phyloP scores from a whole-genome alignment of 139 green algal genomes.

The Eudorina sp. region DNA sequence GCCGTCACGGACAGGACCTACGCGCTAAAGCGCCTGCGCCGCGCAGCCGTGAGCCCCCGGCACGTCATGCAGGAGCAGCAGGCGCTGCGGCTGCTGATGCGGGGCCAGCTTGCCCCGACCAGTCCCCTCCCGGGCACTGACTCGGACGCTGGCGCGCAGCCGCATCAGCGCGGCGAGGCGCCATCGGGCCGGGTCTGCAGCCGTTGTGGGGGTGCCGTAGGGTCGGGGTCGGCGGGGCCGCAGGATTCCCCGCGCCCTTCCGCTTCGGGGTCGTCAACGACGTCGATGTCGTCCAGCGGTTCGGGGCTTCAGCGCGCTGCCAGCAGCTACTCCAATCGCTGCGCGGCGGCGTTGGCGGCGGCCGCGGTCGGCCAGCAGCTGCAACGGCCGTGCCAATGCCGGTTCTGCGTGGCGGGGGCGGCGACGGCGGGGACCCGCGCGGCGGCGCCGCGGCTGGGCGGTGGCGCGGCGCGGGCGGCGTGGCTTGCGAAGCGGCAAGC shows the following conservation, averaged over 20 bases:
- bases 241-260: not conserved
- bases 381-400: conserved; percentile 5
- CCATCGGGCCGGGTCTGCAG: not conserved
- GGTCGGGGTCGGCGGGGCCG: not conserved
- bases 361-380: not conserved
- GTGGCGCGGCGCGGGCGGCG: not conserved
- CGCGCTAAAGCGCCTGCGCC: conserved; percentile 31
- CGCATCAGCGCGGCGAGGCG: too few species aligned
- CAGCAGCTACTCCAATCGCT: conserved; percentile 21
- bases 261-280: not conserved
- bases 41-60: not conserved
- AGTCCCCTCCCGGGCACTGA: too few species aligned
- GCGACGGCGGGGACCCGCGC: not conserved
- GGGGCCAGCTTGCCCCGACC: not conserved
- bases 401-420: not conserved
- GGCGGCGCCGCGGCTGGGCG: not conserved
- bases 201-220: not conserved
- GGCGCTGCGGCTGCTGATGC: conserved; percentile 7
- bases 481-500: conserved; percentile 34
- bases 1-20: not conserved
- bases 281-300: not conserved
- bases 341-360: not conserved
- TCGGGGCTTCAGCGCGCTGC: not conserved
- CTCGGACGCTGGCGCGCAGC: too few species aligned
- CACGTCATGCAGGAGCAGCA: conserved; percentile 48